Conservation (phyloP, 2,329 filamentous ascomycete genomes). For the Cordyceps javanica region DNA sequence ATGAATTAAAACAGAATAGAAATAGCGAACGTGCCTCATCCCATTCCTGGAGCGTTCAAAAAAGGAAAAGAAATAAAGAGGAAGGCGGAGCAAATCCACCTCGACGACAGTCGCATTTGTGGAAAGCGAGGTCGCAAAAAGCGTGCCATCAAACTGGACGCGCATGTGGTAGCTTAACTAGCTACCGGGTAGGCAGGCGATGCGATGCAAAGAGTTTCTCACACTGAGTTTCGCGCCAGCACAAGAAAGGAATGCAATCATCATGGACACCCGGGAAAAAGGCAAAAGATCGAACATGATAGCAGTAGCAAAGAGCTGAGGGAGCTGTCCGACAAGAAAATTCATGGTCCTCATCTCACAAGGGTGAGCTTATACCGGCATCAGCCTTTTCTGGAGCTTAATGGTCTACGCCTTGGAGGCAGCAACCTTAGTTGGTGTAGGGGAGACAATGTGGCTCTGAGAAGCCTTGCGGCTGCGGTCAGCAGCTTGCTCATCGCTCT, state of each 20-base stretch:
- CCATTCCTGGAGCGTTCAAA: neutral
- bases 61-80: neutral
- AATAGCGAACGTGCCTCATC: neutral
- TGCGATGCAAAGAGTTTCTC: too few species aligned
- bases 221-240: neutral
- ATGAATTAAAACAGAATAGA: slow-evolving; percentile 4
- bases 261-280: neutral
- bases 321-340: neutral
- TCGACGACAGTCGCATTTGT: neutral
- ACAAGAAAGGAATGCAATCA: neutral
- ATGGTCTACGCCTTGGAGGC: neutral
- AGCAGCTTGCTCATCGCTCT: slow-evolving; percentile 27
- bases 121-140: neutral
- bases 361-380: neutral
- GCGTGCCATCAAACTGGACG: neutral
- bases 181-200: neutral
- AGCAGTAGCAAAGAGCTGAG: neutral
- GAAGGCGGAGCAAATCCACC: neutral
- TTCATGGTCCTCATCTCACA: neutral
- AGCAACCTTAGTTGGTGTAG: slow-evolving; percentile 19
- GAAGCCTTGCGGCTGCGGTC: slow-evolving; percentile 24
- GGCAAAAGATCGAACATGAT: neutral
- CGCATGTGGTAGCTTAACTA: neutral
- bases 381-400: neutral
- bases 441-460: slow-evolving; percentile 19